phyloP scores from a whole-genome alignment of 257 asterid species.

The Ballota nigra region DNA sequence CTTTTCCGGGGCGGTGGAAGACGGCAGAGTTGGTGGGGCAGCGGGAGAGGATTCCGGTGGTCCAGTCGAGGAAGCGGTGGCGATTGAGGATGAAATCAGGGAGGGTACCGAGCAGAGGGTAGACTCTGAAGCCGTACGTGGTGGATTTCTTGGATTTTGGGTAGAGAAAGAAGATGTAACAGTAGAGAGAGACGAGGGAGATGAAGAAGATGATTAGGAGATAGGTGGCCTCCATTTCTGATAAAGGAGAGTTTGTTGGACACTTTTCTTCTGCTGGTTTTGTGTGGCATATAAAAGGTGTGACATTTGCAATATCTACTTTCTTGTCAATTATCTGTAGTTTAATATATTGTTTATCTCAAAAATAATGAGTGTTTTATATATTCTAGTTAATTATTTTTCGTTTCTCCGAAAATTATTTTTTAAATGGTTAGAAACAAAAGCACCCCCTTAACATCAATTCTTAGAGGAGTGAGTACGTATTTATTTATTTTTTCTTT shows the following conservation, averaged over 20 bases:
- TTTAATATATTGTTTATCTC: too few species aligned
- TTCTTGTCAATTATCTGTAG: neutral
- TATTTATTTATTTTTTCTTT: too few species aligned
- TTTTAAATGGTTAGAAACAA: too few species aligned
- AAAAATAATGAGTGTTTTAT: too few species aligned
- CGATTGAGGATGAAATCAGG: constrained; percentile 77
- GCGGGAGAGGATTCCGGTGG: constrained; percentile 44
- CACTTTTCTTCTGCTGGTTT: neutral
- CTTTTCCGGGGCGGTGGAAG: constrained; percentile 68
- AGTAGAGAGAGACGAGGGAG: constrained; percentile 21
- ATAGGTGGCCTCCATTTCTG: constrained; percentile 33
- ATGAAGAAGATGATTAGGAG: constrained; percentile 27
- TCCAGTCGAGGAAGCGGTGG: constrained; percentile 91
- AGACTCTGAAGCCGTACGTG: constrained; percentile 43
- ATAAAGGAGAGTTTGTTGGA: too few species aligned
- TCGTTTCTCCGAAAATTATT: too few species aligned
- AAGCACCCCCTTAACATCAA: too few species aligned
- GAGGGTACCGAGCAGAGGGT: constrained; percentile 66
- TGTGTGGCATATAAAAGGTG: neutral
- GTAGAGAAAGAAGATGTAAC: constrained; percentile 24
- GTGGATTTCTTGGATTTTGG: constrained; percentile 15
- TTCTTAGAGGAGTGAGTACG: too few species aligned
- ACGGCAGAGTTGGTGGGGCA: constrained; percentile 62
- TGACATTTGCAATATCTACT: neutral
- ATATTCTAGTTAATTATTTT: too few species aligned